A percentile compares a stretch with the other conserved stretches of the same genome.
These are phyloP conservation scores for Bacidia rubella DNA, from an alignment of 495 filamentous ascomycete species.

Conservation along the genomic window DNA sequence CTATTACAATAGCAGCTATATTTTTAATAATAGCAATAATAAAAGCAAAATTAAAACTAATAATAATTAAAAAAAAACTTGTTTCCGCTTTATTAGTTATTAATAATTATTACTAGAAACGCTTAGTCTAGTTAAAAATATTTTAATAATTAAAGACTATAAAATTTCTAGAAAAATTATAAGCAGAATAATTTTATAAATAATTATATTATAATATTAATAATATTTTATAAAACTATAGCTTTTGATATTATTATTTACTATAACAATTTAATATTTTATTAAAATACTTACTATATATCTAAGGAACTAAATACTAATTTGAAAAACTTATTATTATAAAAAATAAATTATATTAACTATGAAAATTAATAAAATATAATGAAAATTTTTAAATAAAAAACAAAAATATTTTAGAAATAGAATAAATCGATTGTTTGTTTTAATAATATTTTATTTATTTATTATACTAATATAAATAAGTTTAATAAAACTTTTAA, in stretches of 20 bases:
- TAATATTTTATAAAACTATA: slow-evolving; percentile 2
- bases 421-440: not conserved
- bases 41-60: not conserved
- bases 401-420: not conserved
- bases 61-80: not conserved
- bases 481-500: not conserved
- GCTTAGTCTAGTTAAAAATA: too few species aligned
- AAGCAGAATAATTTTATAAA: too few species aligned
- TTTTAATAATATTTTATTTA: not conserved
- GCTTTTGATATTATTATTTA: not conserved
- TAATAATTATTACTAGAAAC: not conserved
- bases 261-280: not conserved
- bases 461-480: not conserved
- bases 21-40: not conserved
- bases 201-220: not conserved
- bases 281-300: not conserved
- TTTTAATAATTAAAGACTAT: too few species aligned
- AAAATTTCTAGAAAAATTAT: too few species aligned
- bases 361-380: not conserved
- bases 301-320: too few species aligned
- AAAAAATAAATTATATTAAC: too few species aligned
- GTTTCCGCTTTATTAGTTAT: not conserved
- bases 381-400: not conserved
- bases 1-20: not conserved
- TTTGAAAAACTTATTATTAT: too few species aligned